phyloP scores from a whole-genome alignment of 441 rosid species.

The Aquilaria agallochum region DNA sequence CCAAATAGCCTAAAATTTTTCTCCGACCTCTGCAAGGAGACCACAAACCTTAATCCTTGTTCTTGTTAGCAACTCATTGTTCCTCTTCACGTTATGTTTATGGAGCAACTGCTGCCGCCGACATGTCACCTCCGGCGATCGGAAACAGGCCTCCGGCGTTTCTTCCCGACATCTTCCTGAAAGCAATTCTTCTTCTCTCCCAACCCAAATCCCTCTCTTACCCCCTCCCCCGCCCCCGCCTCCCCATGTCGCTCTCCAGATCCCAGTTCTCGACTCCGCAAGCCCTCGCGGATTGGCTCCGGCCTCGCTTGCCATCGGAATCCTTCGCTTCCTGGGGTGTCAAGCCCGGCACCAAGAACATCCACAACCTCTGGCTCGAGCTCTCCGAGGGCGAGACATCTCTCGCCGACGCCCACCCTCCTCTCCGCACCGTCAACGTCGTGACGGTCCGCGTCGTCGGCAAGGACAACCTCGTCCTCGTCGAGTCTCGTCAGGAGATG shows the following conservation, averaged over 20 bases:
- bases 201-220: slow-evolving; percentile 35
- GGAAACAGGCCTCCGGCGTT: slow-evolving; percentile 6
- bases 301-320: slow-evolving; percentile 68
- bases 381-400: slow-evolving; percentile 75
- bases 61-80: too few relatives aligned
- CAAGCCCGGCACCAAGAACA: slow-evolving; percentile 88
- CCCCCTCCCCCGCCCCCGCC: too few relatives aligned
- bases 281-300: slow-evolving; percentile 86
- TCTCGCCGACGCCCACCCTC: slow-evolving; percentile 71
- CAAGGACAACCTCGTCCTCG: slow-evolving; percentile 29
- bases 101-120: not conserved
- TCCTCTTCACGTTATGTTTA: too few relatives aligned
- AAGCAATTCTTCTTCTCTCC: slow-evolving; percentile 53
- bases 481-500: slow-evolving; percentile 77
- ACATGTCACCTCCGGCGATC: slow-evolving; percentile 24
- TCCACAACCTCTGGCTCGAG: slow-evolving; percentile 95
- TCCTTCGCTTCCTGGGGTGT: slow-evolving; percentile 87
- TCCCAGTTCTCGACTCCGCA: slow-evolving; percentile 64
- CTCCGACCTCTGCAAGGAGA: too few relatives aligned
- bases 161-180: slow-evolving; percentile 49
- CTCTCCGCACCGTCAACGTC: slow-evolving; percentile 69
- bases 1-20: too few relatives aligned
- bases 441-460: slow-evolving; percentile 57
- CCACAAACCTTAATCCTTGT: not conserved
- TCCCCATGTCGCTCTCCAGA: slow-evolving; percentile 33